Base-by-base conservation (phyloP, 1,284 basidiomycete species). In the Amylostereum chailletii region DNA sequence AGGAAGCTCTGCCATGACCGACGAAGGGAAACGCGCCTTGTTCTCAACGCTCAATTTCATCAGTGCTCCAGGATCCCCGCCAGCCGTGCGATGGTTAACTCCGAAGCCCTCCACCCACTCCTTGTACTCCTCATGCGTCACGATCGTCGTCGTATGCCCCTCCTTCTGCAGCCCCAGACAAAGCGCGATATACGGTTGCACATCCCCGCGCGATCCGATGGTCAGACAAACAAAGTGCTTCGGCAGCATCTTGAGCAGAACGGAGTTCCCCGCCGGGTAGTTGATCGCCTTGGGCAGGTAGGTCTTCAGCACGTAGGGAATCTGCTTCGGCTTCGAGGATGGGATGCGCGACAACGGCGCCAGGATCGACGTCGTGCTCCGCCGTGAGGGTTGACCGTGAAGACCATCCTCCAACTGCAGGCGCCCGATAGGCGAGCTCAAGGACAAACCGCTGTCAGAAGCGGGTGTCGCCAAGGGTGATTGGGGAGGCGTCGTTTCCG, bases 41-140 rank as follows among this genome's bases (percentile, higher is more conserved):
- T 86, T 81, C 48, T 78, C 75, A 0, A 79, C 76, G 53, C 74
- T 78, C 19, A 77, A 61, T 55, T 77, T 75, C 75, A 76, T 76
- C 60, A 90, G 64, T 34, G 83, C 81, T 0, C 83, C 86, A 0
- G 88, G 88, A 64, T 91, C 88, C 2, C 88, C 88, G 3, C 87
- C 88, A 4, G 86, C 82, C 45, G 79, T 74, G 19, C 79, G 70
- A 64, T 89, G 86, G 43, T 71, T 72, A 53, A 90, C 76, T 2
- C 82, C 86, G 60, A 80, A 85, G 3, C 78, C 71, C 56, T 78
- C 71, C 34, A 81, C 66, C 79, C 78, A 83, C 3, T 58, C 58
- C 58, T 77, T 75, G 60, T 82, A 84, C 59, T 84, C 80, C 52
- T 71, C 70, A 62, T 84, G 81, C 9, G 81, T 82, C 5, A 81